Evolutionary conservation across 345 rosid species (phyloP).

Genomic region (Boechera retrofracta): DNA sequence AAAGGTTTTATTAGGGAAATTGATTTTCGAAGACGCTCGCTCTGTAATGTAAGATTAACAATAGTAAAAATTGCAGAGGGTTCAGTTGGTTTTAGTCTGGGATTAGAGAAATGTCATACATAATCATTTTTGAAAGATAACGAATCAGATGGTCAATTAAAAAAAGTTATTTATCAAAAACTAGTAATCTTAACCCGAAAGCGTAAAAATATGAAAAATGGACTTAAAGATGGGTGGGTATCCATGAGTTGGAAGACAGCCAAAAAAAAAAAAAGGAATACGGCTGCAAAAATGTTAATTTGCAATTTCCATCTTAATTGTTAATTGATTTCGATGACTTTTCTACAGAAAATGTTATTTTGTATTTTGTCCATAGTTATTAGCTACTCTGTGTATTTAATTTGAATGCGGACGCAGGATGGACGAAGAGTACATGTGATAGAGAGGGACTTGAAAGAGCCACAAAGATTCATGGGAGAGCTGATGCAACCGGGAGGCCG

Average conservation of each 20-base stretch:
- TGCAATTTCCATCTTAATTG: no score
- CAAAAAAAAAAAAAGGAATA: no score
- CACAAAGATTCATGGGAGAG: conserved; percentile 70
- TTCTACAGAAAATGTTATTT: neutral
- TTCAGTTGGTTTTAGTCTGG: no score
- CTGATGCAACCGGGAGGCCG: conserved; percentile 73
- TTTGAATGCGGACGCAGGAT: conserved; percentile 50
- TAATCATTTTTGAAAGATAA: neutral
- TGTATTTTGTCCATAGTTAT: neutral
- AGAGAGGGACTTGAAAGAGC: conserved; percentile 69
- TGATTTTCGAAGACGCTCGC: no score
- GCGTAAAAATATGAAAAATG: neutral
- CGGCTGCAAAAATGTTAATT: no score
- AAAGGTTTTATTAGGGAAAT: no score
- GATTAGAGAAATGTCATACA: neutral
- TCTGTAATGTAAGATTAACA: no score
- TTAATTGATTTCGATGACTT: no score
- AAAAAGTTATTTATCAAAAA: neutral
- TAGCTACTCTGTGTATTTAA: neutral
- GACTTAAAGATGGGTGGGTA: neutral
- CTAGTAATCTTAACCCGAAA: neutral
- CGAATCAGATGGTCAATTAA: neutral
- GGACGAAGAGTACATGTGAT: conserved; percentile 67
- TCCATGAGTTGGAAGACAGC: no score
- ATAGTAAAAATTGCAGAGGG: no score